Conservation (phyloP, 495 filamentous ascomycete genomes). For the Podospora anserina region DNA sequence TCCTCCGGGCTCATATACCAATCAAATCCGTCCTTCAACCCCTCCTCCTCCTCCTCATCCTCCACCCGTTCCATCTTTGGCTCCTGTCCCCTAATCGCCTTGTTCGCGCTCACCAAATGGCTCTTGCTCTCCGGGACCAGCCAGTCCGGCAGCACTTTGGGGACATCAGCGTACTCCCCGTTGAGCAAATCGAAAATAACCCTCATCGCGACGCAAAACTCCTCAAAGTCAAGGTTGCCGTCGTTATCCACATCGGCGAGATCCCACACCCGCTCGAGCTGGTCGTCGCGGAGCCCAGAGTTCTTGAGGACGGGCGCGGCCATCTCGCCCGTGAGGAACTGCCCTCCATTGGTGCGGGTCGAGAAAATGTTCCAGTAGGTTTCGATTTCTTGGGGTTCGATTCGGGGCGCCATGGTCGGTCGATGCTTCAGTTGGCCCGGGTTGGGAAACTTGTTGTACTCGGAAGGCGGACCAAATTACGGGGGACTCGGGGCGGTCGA, state of each 20-base stretch:
- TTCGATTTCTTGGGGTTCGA: constrained; percentile 93
- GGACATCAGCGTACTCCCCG: constrained; percentile 87
- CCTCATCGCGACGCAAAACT: constrained; percentile 98
- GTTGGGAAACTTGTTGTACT: neutral
- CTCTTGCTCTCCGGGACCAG: constrained; percentile 94
- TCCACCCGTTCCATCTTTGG: constrained; percentile 76
- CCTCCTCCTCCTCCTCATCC: constrained; percentile 77
- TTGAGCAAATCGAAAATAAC: constrained; percentile 96
- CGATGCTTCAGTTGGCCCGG: neutral
- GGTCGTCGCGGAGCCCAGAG: constrained; percentile 85
- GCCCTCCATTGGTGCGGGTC: constrained; percentile 74
- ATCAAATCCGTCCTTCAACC: constrained; percentile 93
- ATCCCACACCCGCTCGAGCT: constrained; percentile 96
- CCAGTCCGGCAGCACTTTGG: constrained; percentile 82
- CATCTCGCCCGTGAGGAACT: constrained; percentile 83
- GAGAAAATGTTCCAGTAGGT: constrained; percentile 99
- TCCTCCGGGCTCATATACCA: constrained; percentile 97
- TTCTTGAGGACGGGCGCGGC: constrained; percentile 95
- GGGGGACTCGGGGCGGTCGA: neutral
- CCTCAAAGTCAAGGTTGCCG: constrained; percentile 96
- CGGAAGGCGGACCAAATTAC: neutral
- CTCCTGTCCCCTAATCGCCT: constrained; percentile 71
- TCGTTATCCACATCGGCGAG: constrained; percentile 95
- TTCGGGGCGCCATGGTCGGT: constrained; percentile 65
- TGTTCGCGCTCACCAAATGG: constrained; percentile 86